Evolutionary conservation across 139 green algal genomes (phyloP).

Genomic region (Microglena sp.): DNA sequence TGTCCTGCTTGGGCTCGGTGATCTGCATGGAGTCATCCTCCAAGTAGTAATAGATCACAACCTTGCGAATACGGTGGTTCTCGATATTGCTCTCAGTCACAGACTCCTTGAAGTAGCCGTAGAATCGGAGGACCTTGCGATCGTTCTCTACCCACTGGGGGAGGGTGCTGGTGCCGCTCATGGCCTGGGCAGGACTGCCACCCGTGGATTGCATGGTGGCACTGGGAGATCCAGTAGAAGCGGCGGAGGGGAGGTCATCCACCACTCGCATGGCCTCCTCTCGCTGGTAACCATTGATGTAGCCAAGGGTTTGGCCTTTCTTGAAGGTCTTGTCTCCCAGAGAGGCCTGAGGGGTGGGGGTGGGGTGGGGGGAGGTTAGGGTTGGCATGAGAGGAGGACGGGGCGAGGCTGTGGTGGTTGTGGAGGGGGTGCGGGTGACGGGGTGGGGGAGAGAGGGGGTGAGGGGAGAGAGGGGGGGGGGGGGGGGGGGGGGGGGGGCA

Average conservation of each 20-base stretch:
- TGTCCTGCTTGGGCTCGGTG: slow-evolving; percentile 73
- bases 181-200: not conserved
- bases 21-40: slow-evolving; percentile 84
- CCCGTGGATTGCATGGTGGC: slow-evolving; percentile 1
- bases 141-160: slow-evolving; percentile 75
- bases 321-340: slow-evolving; percentile 37
- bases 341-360: no score
- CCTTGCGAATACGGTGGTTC: slow-evolving; percentile 66
- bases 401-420: no score
- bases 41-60: slow-evolving; percentile 82
- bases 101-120: slow-evolving; percentile 78
- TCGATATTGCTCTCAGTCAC: slow-evolving; percentile 69
- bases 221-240: not conserved
- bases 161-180: slow-evolving; percentile 26
- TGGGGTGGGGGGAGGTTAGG: no score
- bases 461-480: no score
- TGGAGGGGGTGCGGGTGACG: no score
- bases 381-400: slow-evolving; percentile 5
- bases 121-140: slow-evolving; percentile 86
- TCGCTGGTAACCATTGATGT: slow-evolving; percentile 59
- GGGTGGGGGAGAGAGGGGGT: no score
- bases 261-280: slow-evolving; percentile 30
- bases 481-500: no score
- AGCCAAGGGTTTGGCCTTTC: slow-evolving; percentile 58
- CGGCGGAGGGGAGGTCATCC: slow-evolving; percentile 12